Percentiles rank a stretch among this genome's conserved stretches.
These are phyloP conservation scores for Dinochytrium kinnereticum DNA, from an alignment of 371 early-diverging fungal genomes.

Conservation along the genomic window DNA sequence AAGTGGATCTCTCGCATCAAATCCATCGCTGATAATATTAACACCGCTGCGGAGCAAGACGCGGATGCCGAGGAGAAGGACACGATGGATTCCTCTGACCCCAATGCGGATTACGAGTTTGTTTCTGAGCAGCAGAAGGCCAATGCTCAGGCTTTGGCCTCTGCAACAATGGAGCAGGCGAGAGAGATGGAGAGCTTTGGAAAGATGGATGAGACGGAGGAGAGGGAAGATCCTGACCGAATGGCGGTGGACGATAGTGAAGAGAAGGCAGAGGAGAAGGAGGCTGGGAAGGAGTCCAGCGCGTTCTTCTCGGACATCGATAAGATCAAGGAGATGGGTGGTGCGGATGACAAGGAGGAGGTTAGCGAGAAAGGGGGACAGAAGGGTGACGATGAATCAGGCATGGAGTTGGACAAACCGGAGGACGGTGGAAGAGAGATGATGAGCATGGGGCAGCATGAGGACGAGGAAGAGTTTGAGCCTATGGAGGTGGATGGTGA, in stretches of 20 bases:
- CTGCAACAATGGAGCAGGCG: constrained; percentile 68
- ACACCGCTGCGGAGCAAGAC: constrained; percentile 57
- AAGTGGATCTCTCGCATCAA: constrained; percentile 86
- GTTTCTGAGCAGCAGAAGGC: constrained; percentile 76
- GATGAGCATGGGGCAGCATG: constrained; percentile 40
- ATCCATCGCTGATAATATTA: constrained; percentile 58
- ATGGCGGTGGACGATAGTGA: constrained; percentile 38
- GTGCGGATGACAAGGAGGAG: constrained; percentile 32
- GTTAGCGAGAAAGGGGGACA: constrained; percentile 44
- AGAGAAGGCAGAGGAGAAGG: constrained; percentile 17
- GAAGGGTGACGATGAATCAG: constrained; percentile 39
- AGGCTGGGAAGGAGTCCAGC: constrained; percentile 32
- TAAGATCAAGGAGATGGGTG: constrained; percentile 12
- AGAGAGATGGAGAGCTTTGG: constrained; percentile 63
- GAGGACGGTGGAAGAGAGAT: constrained; percentile 50
- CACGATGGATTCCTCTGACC: constrained; percentile 49
- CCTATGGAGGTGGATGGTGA: background rate
- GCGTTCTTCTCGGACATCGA: constrained; percentile 19
- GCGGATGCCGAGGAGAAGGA: background rate
- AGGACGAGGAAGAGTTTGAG: constrained; percentile 56
- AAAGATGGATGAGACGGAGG: constrained; percentile 58
- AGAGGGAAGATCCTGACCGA: constrained; percentile 48
- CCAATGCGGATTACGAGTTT: constrained; percentile 71
- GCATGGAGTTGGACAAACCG: constrained; percentile 35
- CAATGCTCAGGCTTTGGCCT: constrained; percentile 78